A percentile compares a stretch with the other conserved stretches of the same genome.
Evolutionary conservation across 768 basidiomycete species (phyloP).

Genomic region (Tylopilus plumbeoviolaceoides): DNA sequence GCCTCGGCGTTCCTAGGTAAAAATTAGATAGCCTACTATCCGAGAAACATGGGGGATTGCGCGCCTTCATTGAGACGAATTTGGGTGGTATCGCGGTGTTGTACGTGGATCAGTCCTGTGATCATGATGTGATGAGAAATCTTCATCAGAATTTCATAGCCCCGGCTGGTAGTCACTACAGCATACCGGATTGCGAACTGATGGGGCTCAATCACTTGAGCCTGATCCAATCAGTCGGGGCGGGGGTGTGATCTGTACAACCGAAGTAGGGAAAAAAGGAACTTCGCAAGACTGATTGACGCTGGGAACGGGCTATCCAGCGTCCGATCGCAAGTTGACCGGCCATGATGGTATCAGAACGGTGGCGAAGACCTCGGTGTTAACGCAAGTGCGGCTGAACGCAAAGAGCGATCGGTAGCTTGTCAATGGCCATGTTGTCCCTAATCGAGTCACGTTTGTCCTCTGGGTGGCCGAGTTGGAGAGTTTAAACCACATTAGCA

Average conservation of each 20-base stretch:
- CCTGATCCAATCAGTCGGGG: constrained; percentile 15
- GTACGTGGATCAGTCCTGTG: constrained; percentile 3
- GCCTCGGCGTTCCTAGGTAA: constrained; percentile 5
- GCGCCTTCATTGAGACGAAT: background rate
- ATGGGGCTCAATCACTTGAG: constrained; percentile 9
- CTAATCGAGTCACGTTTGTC: background rate
- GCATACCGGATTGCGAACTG: constrained; percentile 1
- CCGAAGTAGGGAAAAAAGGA: background rate
- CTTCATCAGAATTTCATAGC: constrained; percentile 5
- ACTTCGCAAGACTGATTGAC: constrained; percentile 1
- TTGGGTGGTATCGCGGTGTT: background rate
- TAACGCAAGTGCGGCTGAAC: background rate
- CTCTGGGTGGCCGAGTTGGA: background rate
- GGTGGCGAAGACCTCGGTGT: background rate
- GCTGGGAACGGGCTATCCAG: background rate
- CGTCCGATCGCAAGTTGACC: constrained; percentile 3
- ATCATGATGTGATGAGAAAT: constrained; percentile 6
- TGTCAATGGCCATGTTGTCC: background rate
- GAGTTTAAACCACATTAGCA: background rate
- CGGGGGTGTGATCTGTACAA: background rate
- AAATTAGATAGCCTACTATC: background rate
- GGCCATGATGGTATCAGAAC: background rate
- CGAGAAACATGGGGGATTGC: background rate
- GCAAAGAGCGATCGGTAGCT: background rate
- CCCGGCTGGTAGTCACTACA: background rate